Evolutionary conservation across 495 filamentous ascomycete species (phyloP).

Genomic region (Aspergillus mulundensis): DNA sequence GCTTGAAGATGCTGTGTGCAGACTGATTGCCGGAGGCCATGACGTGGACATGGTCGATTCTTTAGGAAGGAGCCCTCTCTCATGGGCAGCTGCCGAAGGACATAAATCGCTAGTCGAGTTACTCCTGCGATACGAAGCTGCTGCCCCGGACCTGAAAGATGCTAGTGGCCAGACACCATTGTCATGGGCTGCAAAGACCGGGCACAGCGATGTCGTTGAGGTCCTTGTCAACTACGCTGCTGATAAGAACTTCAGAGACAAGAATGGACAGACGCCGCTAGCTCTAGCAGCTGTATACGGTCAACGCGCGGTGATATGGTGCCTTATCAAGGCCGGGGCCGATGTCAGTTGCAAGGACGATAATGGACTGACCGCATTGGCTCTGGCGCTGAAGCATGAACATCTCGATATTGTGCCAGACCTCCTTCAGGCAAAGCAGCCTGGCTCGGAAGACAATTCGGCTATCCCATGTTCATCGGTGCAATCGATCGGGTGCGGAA

Average conservation of each 20-base stretch:
- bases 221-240: background rate
- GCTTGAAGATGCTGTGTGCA: slow-evolving; percentile 1
- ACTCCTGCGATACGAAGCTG: slow-evolving; percentile 14
- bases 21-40: background rate
- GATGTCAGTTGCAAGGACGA: background rate
- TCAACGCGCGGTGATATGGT: background rate
- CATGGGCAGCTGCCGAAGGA: slow-evolving; percentile 19
- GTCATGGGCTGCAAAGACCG: background rate
- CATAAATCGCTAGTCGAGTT: slow-evolving; percentile 13
- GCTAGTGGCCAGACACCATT: background rate
- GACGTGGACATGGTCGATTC: slow-evolving; percentile 3
- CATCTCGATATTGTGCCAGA: background rate
- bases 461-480: background rate
- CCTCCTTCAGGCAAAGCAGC: background rate
- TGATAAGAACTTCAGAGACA: slow-evolving; percentile 19
- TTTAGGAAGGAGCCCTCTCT: slow-evolving; percentile 19
- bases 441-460: background rate
- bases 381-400: background rate
- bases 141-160: slow-evolving; percentile 8
- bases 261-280: background rate
- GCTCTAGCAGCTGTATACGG: background rate
- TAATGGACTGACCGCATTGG: background rate
- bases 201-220: background rate
- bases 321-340: background rate
- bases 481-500: no score